Evolutionary conservation across 805 yeast genomes (phyloP).

Genomic region (Myxozyma sirexii): DNA sequence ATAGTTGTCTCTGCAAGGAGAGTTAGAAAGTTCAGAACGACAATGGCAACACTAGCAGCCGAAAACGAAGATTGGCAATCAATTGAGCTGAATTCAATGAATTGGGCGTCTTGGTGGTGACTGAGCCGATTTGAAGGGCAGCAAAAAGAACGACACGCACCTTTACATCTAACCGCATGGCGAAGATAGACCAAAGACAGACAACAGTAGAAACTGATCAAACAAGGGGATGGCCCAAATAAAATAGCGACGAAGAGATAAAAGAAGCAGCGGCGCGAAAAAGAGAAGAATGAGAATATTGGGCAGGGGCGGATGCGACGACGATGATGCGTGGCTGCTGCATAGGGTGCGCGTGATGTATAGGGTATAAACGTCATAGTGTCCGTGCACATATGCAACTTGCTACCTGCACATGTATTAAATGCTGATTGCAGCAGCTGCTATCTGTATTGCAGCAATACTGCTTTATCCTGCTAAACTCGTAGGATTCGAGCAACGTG

Average conservation of each 20-base stretch:
- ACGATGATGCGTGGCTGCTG: constrained; percentile 6
- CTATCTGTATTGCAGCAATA: too few species aligned
- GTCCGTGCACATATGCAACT: background rate
- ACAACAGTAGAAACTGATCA: background rate
- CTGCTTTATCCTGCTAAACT: too few species aligned
- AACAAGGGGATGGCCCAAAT: background rate
- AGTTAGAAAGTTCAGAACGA: background rate
- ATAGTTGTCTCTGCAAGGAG: constrained; percentile 53
- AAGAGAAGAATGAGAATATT: background rate
- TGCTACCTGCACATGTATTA: too few species aligned
- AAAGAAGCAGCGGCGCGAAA: background rate
- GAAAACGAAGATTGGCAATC: background rate
- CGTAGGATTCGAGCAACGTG: too few species aligned
- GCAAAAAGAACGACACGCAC: background rate
- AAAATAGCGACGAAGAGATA: background rate
- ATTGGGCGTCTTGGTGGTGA: background rate
- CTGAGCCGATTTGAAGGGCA: background rate
- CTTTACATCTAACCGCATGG: constrained; percentile 56
- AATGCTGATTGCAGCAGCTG: too few species aligned
- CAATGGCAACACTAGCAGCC: background rate
- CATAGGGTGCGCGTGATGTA: background rate
- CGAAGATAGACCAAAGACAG: background rate
- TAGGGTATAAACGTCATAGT: background rate
- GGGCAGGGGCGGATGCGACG: constrained; percentile 6
- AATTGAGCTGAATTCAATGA: background rate